phyloP scores from a whole-genome alignment of 2,329 filamentous ascomycete species.

The Westerdykella ornata region DNA sequence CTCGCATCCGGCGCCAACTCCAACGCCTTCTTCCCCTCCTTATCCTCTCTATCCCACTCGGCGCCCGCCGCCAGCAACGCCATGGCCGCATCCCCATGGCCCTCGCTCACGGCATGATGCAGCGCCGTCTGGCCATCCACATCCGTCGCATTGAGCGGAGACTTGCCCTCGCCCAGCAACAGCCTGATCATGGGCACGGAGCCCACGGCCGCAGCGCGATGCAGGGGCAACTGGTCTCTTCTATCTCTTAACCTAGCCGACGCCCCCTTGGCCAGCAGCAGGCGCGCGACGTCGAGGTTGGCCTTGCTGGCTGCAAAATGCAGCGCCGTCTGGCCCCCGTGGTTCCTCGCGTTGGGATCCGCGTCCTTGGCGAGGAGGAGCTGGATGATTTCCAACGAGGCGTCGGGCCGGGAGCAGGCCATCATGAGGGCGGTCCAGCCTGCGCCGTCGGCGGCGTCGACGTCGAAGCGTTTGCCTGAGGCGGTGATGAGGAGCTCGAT shows the following conservation, averaged over 20 bases:
- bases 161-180: slow-evolving; percentile 68
- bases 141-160: slow-evolving; percentile 79
- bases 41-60: slow-evolving; percentile 69
- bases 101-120: slow-evolving; percentile 76
- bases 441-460: slow-evolving; percentile 71
- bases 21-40: slow-evolving; percentile 63
- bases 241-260: slow-evolving; percentile 76
- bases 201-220: slow-evolving; percentile 84
- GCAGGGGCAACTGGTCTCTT: slow-evolving; percentile 81
- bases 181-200: slow-evolving; percentile 80
- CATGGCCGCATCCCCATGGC: slow-evolving; percentile 73
- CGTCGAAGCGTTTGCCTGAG: slow-evolving; percentile 61
- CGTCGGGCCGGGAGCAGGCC: slow-evolving; percentile 65
- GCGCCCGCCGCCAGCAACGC: slow-evolving; percentile 77
- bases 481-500: slow-evolving; percentile 63
- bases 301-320: slow-evolving; percentile 90
- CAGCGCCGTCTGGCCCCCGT: slow-evolving; percentile 72
- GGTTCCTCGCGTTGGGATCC: slow-evolving; percentile 66
- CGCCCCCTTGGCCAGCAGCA: slow-evolving; percentile 68
- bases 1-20: slow-evolving; percentile 82
- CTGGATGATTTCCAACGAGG: slow-evolving; percentile 57
- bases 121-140: slow-evolving; percentile 76
- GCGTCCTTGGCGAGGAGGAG: slow-evolving; percentile 63
- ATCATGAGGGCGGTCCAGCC: slow-evolving; percentile 87
- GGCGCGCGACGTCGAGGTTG: slow-evolving; percentile 73